Conservation (phyloP, 192 early-diverging fungal genomes). For the Backusella macrospora region DNA sequence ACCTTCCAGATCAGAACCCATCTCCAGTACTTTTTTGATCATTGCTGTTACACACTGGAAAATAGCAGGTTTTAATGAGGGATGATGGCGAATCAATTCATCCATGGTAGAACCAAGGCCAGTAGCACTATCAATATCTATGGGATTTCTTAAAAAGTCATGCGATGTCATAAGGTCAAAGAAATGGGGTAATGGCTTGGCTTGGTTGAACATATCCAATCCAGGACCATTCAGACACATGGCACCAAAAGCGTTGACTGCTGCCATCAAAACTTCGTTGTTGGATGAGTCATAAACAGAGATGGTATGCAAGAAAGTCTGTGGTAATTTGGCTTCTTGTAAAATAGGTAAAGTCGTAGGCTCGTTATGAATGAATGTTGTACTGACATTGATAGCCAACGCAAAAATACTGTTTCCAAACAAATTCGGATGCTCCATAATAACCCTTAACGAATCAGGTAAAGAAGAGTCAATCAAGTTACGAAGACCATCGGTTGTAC, state of each 20-base stretch:
- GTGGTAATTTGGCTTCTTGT: constrained; percentile 89
- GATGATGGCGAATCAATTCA: constrained; percentile 96
- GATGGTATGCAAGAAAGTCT: constrained; percentile 76
- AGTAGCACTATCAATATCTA: constrained; percentile 85
- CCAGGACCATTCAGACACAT: constrained; percentile 91
- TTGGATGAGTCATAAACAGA: constrained; percentile 48
- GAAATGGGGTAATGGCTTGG: constrained; percentile 70
- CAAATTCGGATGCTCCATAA: constrained; percentile 73
- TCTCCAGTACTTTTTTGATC: constrained; percentile 65
- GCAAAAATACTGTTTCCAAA: constrained; percentile 88
- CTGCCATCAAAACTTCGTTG: constrained; percentile 62
- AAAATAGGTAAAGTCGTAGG: constrained; percentile 93
- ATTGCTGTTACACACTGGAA: constrained; percentile 70
- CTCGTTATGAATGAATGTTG: constrained; percentile 97
- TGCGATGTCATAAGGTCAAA: constrained; percentile 77
- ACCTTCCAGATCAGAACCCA: constrained; percentile 50
- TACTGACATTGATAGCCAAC: constrained; percentile 88
- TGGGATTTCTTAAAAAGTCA: constrained; percentile 75
- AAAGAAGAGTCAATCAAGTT: constrained; percentile 92
- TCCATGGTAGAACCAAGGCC: constrained; percentile 86
- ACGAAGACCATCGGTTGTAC: constrained; percentile 86
- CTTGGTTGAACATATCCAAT: constrained; percentile 78
- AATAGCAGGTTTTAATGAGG: constrained; percentile 73
- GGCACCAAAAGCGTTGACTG: constrained; percentile 94
- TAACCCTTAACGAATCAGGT: constrained; percentile 70